Conservation (phyloP, 2,329 filamentous ascomycete species). For the Plectosphaerella sp. region DNA sequence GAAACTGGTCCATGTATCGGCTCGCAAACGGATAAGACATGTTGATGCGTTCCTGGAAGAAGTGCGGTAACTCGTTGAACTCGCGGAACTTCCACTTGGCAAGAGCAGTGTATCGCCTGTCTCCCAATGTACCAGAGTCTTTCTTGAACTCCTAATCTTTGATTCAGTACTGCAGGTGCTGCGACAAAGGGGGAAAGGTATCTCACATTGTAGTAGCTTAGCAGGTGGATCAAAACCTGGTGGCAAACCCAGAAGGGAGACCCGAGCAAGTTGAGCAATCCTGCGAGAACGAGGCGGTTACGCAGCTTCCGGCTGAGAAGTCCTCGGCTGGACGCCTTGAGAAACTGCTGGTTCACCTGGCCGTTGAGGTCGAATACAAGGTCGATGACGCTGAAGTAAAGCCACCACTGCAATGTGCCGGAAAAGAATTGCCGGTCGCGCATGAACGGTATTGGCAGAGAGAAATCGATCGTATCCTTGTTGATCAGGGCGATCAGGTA, state of each 20-base stretch:
- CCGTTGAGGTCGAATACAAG: constrained; percentile 89
- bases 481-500: constrained; percentile 97
- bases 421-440: constrained; percentile 80
- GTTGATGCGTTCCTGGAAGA: constrained; percentile 84
- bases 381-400: constrained; percentile 86
- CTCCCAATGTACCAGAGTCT: constrained; percentile 81
- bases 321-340: constrained; percentile 77
- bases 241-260: constrained; percentile 86
- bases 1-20: constrained; percentile 91
- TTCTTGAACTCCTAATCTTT: constrained; percentile 81
- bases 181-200: background rate
- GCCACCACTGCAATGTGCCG: constrained; percentile 84
- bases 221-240: constrained; percentile 83
- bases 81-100: constrained; percentile 98
- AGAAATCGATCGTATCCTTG: constrained; percentile 88
- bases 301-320: constrained; percentile 74
- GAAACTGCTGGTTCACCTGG: constrained; percentile 79
- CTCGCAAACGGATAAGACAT: constrained; percentile 95
- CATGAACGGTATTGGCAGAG: constrained; percentile 79
- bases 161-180: background rate
- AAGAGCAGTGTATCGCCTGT: constrained; percentile 84
- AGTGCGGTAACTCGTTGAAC: constrained; percentile 92
- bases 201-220: constrained; percentile 86
- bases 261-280: constrained; percentile 79
- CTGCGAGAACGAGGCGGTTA: constrained; percentile 75